Evolutionary conservation across 306 rosid genomes (phyloP).

Genomic region (Begonia loranthoides): DNA sequence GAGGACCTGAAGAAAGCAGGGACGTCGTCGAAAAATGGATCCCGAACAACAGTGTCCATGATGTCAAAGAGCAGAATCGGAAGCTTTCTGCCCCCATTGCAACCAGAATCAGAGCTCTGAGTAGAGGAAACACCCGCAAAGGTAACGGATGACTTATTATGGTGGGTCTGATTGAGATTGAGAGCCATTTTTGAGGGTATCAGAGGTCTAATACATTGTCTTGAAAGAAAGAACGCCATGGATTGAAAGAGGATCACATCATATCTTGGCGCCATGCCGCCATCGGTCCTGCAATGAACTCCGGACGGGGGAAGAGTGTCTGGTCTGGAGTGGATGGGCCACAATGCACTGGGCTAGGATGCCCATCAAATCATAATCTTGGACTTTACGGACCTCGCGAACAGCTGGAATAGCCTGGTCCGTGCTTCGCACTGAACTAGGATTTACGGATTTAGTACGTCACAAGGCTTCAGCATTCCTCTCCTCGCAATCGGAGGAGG

Average conservation of each 20-base stretch:
- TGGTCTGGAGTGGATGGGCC: too few relatives aligned
- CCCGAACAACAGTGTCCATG: constrained; percentile 90
- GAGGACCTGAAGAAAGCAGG: constrained; percentile 73
- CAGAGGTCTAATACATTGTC: not conserved
- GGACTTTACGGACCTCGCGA: too few relatives aligned
- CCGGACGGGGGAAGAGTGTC: too few relatives aligned
- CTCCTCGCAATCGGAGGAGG: too few relatives aligned
- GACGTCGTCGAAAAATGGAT: constrained; percentile 77
- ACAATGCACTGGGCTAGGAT: too few relatives aligned
- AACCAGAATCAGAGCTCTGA: not conserved
- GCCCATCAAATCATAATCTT: too few relatives aligned
- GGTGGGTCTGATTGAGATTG: constrained; percentile 4
- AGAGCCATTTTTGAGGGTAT: constrained; percentile 3
- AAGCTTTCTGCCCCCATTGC: constrained; percentile 23
- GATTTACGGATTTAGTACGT: too few relatives aligned
- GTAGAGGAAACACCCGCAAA: constrained; percentile 7
- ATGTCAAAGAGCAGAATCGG: constrained; percentile 84
- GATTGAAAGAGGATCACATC: not conserved
- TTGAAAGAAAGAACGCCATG: constrained; percentile 5
- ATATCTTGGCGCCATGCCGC: too few relatives aligned
- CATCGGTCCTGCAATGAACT: too few relatives aligned
- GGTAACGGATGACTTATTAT: constrained; percentile 1
- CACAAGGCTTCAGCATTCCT: too few relatives aligned
- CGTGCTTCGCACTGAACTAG: too few relatives aligned
- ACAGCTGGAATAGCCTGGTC: too few relatives aligned